A percentile compares a stretch with the other conserved stretches of the same genome.
Evolutionary conservation across 495 filamentous ascomycete genomes (phyloP).

Genomic region (Xylaria scruposa): DNA sequence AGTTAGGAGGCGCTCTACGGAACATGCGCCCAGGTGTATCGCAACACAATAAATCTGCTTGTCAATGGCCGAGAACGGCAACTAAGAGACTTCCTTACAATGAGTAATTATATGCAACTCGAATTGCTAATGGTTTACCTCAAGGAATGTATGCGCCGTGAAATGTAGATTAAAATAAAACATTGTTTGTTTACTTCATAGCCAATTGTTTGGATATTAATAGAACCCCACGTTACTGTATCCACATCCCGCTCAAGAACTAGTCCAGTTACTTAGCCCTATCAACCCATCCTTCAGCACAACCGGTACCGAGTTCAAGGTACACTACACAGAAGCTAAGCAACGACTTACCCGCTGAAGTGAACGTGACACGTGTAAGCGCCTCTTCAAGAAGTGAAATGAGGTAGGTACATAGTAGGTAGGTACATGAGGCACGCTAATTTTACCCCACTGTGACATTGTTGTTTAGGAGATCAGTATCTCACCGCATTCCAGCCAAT

Average conservation of each 20-base stretch:
- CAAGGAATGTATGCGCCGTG: background rate
- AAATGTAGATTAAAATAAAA: background rate
- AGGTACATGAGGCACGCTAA: background rate
- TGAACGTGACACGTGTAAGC: constrained; percentile 13
- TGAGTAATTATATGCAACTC: too few relatives aligned
- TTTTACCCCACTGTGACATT: constrained; percentile 18
- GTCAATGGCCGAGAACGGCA: too few relatives aligned
- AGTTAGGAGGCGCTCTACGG: background rate
- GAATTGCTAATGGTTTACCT: too few relatives aligned
- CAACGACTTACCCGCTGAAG: background rate
- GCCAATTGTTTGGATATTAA: constrained; percentile 3
- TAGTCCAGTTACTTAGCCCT: constrained; percentile 12
- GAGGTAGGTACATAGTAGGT: background rate
- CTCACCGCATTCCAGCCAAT: constrained; percentile 37
- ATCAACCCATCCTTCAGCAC: background rate
- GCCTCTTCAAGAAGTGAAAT: background rate
- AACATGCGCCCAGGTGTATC: background rate
- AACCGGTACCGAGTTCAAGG: background rate
- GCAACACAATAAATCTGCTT: background rate
- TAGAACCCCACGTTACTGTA: constrained; percentile 18
- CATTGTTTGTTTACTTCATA: constrained; percentile 12
- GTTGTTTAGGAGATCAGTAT: constrained; percentile 31
- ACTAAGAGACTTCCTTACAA: too few relatives aligned
- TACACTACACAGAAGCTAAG: background rate
- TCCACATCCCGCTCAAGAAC: constrained; percentile 9